Percentiles rank a stretch among this genome's conserved stretches.
Conservation (phyloP, 2,329 filamentous ascomycete species). For the Xylariaceae sp. region DNA sequence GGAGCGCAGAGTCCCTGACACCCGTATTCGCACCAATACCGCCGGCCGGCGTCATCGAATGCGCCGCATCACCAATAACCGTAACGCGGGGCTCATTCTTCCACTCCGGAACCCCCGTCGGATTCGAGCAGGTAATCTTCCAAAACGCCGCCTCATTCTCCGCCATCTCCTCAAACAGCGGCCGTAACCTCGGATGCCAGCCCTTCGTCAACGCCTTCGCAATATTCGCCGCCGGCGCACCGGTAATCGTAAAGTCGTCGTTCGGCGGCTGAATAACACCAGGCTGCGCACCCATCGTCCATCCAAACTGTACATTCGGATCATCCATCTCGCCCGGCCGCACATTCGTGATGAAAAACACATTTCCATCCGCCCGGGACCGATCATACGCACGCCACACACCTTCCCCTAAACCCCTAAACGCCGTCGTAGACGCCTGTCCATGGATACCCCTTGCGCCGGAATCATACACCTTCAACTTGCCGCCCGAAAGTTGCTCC, state of each 20-base stretch:
- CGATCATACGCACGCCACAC: conserved; percentile 53
- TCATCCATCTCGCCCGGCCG: conserved; percentile 55
- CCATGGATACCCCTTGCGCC: conserved; percentile 61
- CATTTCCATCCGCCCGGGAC: conserved; percentile 39
- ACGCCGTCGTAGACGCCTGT: conserved; percentile 56
- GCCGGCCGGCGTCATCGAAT: conserved; percentile 54
- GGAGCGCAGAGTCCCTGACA: conserved; percentile 48
- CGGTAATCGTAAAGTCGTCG: conserved; percentile 54
- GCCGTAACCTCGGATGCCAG: conserved; percentile 52
- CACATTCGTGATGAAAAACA: conserved; percentile 60
- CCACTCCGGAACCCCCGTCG: conserved; percentile 56
- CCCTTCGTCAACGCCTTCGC: conserved; percentile 48
- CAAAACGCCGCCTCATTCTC: conserved; percentile 56
- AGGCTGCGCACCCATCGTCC: conserved; percentile 56
- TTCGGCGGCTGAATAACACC: conserved; percentile 54
- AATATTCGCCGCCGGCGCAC: conserved; percentile 51
- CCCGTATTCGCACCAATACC: conserved; percentile 55
- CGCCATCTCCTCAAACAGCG: conserved; percentile 54
- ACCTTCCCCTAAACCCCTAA: conserved; percentile 57
- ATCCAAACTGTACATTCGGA: conserved; percentile 52
- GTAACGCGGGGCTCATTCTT: conserved; percentile 53
- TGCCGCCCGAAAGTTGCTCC: conserved; percentile 52
- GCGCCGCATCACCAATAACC: conserved; percentile 53
- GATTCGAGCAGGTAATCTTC: conserved; percentile 61
- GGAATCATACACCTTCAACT: conserved; percentile 57